Conservation (phyloP, 495 filamentous ascomycete species). For the Emericellopsis terricola region DNA sequence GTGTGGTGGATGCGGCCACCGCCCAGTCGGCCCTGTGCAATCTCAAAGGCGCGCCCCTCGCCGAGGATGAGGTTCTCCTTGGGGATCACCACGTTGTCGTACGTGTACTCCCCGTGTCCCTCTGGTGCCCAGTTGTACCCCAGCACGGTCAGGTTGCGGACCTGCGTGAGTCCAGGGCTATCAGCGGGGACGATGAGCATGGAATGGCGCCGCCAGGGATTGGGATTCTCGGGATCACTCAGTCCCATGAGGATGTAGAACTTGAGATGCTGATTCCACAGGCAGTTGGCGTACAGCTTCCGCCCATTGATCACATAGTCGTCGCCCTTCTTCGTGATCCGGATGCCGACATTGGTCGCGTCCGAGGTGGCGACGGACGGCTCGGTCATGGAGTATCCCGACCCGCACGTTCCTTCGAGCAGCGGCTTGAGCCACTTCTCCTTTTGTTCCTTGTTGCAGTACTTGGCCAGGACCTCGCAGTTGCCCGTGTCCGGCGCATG, state of each 20-base stretch:
- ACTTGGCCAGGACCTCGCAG: constrained; percentile 24
- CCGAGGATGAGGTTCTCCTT: constrained; percentile 21
- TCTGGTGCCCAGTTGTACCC: constrained; percentile 23
- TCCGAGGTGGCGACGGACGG: constrained; percentile 21
- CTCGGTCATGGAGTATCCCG: constrained; percentile 23
- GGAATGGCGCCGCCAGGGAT: constrained; percentile 18
- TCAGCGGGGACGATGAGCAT: constrained; percentile 18
- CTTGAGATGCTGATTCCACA: constrained; percentile 15
- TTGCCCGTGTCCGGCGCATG: constrained; percentile 24
- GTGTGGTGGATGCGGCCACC: constrained; percentile 24
- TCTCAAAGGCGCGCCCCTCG: constrained; percentile 23
- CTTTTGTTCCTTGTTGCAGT: constrained; percentile 22
- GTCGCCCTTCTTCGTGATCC: constrained; percentile 15
- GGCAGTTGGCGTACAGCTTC: constrained; percentile 21
- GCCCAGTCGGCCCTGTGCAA: constrained; percentile 21
- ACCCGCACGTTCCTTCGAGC: constrained; percentile 16
- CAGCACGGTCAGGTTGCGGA: constrained; percentile 21
- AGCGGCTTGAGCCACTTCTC: constrained; percentile 21
- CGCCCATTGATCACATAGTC: constrained; percentile 20
- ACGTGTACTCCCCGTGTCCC: constrained; percentile 22
- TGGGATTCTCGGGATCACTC: constrained; percentile 18
- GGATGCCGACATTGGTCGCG: constrained; percentile 18
- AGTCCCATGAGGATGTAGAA: constrained; percentile 25
- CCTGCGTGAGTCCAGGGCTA: constrained; percentile 15
- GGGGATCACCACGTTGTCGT: constrained; percentile 19